phyloP scores from a whole-genome alignment of 352 stramenopile species.

The Achlya hypogyna region DNA sequence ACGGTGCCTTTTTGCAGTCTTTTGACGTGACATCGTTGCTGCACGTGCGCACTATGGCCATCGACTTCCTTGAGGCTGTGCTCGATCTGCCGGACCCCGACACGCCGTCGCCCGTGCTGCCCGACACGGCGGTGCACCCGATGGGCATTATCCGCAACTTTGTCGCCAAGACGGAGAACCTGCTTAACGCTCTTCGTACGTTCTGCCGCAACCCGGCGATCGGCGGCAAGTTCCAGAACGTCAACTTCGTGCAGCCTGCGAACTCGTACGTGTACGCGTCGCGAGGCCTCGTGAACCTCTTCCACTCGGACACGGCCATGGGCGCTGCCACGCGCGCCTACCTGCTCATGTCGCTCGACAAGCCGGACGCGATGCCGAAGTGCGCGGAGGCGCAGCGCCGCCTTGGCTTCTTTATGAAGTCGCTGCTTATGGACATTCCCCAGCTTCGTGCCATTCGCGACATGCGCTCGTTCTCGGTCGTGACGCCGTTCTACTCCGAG shows the following conservation, averaged over 20 bases:
- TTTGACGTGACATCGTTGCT: constrained; percentile 64
- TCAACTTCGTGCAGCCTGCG: constrained; percentile 60
- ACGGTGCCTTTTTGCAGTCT: constrained; percentile 62
- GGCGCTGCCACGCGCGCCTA: constrained; percentile 55
- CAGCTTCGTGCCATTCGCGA: constrained; percentile 72
- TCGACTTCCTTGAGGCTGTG: constrained; percentile 74
- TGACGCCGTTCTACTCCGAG: constrained; percentile 79
- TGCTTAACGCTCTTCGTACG: constrained; percentile 49
- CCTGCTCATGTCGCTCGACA: constrained; percentile 53
- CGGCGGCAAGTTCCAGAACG: constrained; percentile 67
- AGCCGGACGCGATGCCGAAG: constrained; percentile 53
- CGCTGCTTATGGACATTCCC: constrained; percentile 76
- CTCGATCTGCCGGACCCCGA: constrained; percentile 74
- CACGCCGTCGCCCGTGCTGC: constrained; percentile 55
- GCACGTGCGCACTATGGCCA: constrained; percentile 43
- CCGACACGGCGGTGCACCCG: constrained; percentile 51
- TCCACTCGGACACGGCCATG: constrained; percentile 63
- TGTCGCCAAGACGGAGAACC: constrained; percentile 77
- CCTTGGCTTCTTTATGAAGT: constrained; percentile 83
- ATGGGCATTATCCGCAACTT: constrained; percentile 83
- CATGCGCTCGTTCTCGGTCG: constrained; percentile 77
- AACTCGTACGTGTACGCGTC: constrained; percentile 63
- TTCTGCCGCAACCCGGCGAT: constrained; percentile 44
- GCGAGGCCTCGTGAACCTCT: constrained; percentile 59
- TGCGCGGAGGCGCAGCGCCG: constrained; percentile 51